Evolutionary conservation across 768 basidiomycete genomes (phyloP), one percentile per base, ranked within the genome.

Genomic region (Termitomyces sp.): DNA sequence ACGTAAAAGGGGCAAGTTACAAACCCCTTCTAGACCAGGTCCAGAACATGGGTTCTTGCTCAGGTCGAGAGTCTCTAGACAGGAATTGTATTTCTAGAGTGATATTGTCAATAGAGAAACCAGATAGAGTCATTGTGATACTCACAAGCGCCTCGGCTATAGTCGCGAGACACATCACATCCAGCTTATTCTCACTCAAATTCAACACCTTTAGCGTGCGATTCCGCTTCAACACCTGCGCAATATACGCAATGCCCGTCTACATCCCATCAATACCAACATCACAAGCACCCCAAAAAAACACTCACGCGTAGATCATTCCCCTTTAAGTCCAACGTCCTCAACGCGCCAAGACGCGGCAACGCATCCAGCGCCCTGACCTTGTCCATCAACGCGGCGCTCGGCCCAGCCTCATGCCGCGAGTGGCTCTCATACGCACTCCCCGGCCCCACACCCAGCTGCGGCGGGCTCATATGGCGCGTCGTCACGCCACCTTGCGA

Each of bases 201-300:
- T 98, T 98, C 26, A 98, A 79, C 5, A 98, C 87, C 71, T 96
- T 97, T 44, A 98, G 76, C 3, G 96, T 98, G 44, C 94, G 79
- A 71, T 99, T 98, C 37, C 96, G 87, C 68, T 98, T 98, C 61
- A 98, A 76, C 0, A 98, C 96, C 71, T 98, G 95, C 0, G 94
- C 88, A 48, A 98, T 83, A 66, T 97, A 98, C 0, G 82, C 84
- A 36, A 98, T 87, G 0, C 96, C 95, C 43, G 71, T 82, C 79
- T 81, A 39, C 24, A 8, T 20, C 8, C 31, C 29, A 59, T 61
- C 22, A 44, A 53, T 43, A 41, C 36, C 54, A 57, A 44, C 14
- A 10, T 6, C 16, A 7, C 6, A 9, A 42, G 36, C 53, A 24
- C 46, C 14, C 32, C 41, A 42, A 56, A 29, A 29, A 29, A 29